phyloP scores from a whole-genome alignment of 768 basidiomycete genomes.

The Dioszegia hungarica region DNA sequence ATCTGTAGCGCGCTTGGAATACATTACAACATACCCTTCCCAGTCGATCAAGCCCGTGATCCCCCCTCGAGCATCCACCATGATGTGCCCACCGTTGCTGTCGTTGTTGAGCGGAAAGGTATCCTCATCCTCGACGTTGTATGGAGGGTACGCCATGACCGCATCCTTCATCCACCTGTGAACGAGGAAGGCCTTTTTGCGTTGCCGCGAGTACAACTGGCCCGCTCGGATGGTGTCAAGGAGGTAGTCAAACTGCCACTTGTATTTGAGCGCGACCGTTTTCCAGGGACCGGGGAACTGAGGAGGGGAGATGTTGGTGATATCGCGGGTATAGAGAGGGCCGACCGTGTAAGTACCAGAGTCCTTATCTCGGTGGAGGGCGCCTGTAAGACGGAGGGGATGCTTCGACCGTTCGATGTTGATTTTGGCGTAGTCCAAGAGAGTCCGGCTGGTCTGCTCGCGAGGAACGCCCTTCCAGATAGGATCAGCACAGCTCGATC shows the following conservation, averaged over 20 bases:
- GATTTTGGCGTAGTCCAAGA: neutral
- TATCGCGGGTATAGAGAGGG: neutral
- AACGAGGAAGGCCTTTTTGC: neutral
- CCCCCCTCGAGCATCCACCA: constrained; percentile 29
- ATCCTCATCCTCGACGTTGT: neutral
- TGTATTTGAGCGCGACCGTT: neutral
- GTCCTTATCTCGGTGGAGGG: neutral
- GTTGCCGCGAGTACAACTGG: neutral
- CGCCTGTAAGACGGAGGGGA: neutral
- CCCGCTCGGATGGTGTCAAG: neutral
- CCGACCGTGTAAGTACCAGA: neutral
- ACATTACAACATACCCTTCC: no score
- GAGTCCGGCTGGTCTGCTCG: neutral
- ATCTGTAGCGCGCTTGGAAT: no score
- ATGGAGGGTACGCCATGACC: neutral
- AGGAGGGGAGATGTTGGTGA: neutral
- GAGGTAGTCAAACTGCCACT: neutral
- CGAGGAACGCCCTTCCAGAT: neutral
- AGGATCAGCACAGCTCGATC: neutral
- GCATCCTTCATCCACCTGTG: neutral
- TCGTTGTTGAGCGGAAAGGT: constrained; percentile 23
- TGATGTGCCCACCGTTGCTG: constrained; percentile 37
- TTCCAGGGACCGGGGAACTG: neutral
- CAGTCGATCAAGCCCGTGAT: constrained; percentile 44
- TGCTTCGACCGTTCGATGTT: neutral